Base-by-base conservation (phyloP, 768 basidiomycete species). In the Psilocybe tampanensis region DNA sequence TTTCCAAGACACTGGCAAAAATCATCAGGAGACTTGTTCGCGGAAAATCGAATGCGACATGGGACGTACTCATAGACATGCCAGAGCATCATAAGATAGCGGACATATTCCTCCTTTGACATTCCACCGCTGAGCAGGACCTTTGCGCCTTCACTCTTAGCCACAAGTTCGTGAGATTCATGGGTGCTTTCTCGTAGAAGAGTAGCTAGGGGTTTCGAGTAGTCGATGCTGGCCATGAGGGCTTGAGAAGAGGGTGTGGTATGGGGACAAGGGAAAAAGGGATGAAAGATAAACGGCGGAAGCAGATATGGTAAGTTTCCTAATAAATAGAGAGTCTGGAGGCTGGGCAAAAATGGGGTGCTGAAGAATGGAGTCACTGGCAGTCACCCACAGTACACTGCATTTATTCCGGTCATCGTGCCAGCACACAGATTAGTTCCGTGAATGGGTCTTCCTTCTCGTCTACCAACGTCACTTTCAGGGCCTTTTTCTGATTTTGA, bases 21-120 rank as follows among this genome's bases (percentile, higher is more conserved):
- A 2, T 41, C 2, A 36, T 52, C 33, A 50, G 36, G 42, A 29
- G 43, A 49, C 22, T n/a, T n/a, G n/a, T n/a, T n/a, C n/a, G n/a
- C 8, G 9, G 23, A 48, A 45, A 44, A 33, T 33, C 8, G 42
- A 13, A 52, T 29, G 44, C 26, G 65, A 33, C 54, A 15, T n/a
- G 8, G 9, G 52, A 74, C 86, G 71, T 63, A 92, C 90, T 83
- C 75, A 73, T 93, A 94, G 23, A 94, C 73, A 63, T 90, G 81
- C 85, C 88, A 92, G 21, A 93, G 81, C 76, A 89, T 84, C 76
- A 91, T 86, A 43, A 91, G 76, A 71, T 85, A 89, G 47, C 81
- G 78, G 15, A 85, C 71, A 68, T 92, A 92, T 66, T 90, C 88
- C 42, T 82, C 78, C 67, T 80, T 79, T 52, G 77, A 74, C 33